Base-by-base conservation (phyloP, 306 rosid genomes). In the Psophocarpus tetragonolobus region DNA sequence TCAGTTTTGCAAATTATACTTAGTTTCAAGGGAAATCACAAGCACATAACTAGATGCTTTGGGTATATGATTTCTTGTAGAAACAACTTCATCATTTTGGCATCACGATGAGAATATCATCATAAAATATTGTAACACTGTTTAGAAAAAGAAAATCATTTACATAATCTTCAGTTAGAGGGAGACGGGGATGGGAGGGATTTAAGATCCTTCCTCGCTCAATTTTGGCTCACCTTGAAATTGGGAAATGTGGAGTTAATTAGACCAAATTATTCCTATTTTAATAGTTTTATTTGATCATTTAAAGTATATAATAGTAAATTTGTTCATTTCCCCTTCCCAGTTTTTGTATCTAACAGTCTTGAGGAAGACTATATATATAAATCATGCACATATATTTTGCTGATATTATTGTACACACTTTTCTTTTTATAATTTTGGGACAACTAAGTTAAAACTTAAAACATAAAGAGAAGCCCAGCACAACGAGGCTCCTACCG, bases 21-120 rank as follows among this genome's bases (percentile, higher is more conserved):
- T 9, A 14, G 62, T 44, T 56, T 38, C 39, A 68, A 38, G 39
- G 14, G 54, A 70, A 71, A 68, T 57, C 71, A 29, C 44, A 75
- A 63, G 72, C 33, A 44, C 79, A 80, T 39, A 65, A 24, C 39
- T 41, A 61, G 47, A 67, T 48, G 12, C 63, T 58, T 17, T 53
- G 8, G 14, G 45, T 21, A 15, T 32, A 68, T 45, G 45, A 33
- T 53, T 36, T 70, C 20, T 64, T 14, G 35, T 3, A 45, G 20
- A 53, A 61, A 58, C 44, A 27, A 20, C 23, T 29, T 51, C 9
- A 53, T 33, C 39, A 33, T 54, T 84, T 57, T 51, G 44, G 51
- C 58, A 78, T 12, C 48, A 13, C 53, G 64, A 65, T 29, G 44
- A 76, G 30, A 76, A 44, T 14, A 53, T 21, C 53, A 71, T 54